phyloP scores from a whole-genome alignment of 176 grass and related monocot genomes.

The Avena insularis region DNA sequence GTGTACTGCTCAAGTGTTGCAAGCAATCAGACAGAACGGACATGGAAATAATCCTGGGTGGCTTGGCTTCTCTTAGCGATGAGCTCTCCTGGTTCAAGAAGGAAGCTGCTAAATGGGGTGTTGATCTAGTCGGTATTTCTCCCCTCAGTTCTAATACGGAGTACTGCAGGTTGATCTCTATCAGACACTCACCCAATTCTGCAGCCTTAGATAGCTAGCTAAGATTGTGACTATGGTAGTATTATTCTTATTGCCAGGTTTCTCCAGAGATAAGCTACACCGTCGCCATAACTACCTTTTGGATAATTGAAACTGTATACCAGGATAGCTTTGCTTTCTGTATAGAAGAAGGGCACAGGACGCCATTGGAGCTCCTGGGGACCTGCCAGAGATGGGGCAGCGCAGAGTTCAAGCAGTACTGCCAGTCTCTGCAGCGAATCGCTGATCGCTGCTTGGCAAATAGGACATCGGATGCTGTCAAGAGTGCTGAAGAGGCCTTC shows the following conservation, averaged over 20 bases:
- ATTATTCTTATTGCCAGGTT: conserved; percentile 50
- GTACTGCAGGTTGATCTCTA: conserved; percentile 61
- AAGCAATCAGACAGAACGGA: conserved; percentile 65
- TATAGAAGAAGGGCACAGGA: conserved; percentile 64
- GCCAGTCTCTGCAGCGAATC: conserved; percentile 72
- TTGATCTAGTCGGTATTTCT: conserved; percentile 57
- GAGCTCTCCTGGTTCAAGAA: conserved; percentile 78
- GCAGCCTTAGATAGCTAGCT: neutral
- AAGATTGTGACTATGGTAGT: conserved; percentile 26
- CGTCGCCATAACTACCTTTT: conserved; percentile 64
- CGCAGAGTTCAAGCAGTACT: conserved; percentile 73
- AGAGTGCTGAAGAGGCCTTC: conserved; percentile 72
- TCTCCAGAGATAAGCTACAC: conserved; percentile 76
- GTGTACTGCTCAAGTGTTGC: conserved; percentile 75
- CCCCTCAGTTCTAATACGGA: conserved; percentile 69
- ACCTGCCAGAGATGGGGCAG: conserved; percentile 89
- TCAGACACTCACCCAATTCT: neutral
- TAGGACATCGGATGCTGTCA: conserved; percentile 47
- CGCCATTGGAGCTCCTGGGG: conserved; percentile 59
- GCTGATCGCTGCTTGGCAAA: conserved; percentile 65
- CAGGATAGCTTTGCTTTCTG: conserved; percentile 89
- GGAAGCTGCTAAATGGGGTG: conserved; percentile 76
- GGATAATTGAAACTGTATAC: conserved; percentile 92
- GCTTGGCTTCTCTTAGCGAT: conserved; percentile 65
- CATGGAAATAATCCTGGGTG: conserved; percentile 81